A percentile compares a stretch with the other conserved stretches of the same genome.
Evolutionary conservation across 768 basidiomycete species (phyloP).

Genomic region (Tephrocybe rancida): DNA sequence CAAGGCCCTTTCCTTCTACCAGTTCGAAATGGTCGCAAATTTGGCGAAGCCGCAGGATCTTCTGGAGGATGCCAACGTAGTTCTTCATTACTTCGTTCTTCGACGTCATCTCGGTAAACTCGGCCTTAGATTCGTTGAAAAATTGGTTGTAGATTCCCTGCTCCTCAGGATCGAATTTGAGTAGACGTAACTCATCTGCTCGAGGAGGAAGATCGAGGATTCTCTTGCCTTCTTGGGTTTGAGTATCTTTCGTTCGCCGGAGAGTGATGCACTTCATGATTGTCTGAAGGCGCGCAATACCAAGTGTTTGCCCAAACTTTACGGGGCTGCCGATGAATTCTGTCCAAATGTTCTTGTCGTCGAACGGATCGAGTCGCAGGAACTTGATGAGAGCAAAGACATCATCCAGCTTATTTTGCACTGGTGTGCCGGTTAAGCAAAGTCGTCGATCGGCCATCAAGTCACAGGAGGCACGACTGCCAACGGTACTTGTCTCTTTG

Average conservation of each 20-base stretch:
- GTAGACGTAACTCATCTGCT: slow-evolving; percentile 83
- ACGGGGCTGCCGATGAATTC: slow-evolving; percentile 92
- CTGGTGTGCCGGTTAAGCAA: slow-evolving; percentile 96
- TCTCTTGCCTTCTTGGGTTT: slow-evolving; percentile 73
- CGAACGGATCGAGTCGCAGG: slow-evolving; percentile 86
- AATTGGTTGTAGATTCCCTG: slow-evolving; percentile 86
- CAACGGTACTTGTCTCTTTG: slow-evolving; percentile 94
- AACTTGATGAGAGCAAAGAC: slow-evolving; percentile 98
- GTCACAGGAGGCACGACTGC: slow-evolving; percentile 93
- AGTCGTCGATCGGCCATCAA: slow-evolving; percentile 91
- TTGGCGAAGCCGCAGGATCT: slow-evolving; percentile 93
- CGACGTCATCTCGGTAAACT: slow-evolving; percentile 84
- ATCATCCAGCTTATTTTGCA: slow-evolving; percentile 99
- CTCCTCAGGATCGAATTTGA: slow-evolving; percentile 84
- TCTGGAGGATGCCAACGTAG: slow-evolving; percentile 96
- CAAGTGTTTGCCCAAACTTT: slow-evolving; percentile 88
- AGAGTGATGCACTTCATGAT: slow-evolving; percentile 98
- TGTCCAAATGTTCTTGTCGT: slow-evolving; percentile 92
- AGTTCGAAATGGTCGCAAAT: slow-evolving; percentile 97
- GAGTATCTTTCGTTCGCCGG: slow-evolving; percentile 94
- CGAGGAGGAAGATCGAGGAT: slow-evolving; percentile 91
- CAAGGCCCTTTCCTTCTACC: slow-evolving; percentile 67
- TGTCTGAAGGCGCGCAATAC: slow-evolving; percentile 90
- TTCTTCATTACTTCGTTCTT: slow-evolving; percentile 98
- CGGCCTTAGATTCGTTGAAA: slow-evolving; percentile 88